phyloP scores from a whole-genome alignment of 1,284 basidiomycete genomes.

The Pterulicium gracile region DNA sequence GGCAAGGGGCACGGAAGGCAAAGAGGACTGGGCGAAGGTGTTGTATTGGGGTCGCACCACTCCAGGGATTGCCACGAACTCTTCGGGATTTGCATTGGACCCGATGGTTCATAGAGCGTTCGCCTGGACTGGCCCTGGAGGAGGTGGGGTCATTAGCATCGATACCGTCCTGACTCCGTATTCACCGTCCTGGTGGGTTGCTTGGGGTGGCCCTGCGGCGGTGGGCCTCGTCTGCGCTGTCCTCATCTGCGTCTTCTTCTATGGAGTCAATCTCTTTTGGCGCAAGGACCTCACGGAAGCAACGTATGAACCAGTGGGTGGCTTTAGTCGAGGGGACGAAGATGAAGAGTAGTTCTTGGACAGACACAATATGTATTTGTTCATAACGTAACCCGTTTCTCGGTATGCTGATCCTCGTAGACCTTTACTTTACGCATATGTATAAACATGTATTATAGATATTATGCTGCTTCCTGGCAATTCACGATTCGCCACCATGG shows the following conservation, averaged over 20 bases:
- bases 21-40: constrained; percentile 69
- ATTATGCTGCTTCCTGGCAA: no score
- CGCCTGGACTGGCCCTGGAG: constrained; percentile 20
- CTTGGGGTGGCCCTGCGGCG: constrained; percentile 52
- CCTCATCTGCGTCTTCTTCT: constrained; percentile 63
- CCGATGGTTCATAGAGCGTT: not conserved
- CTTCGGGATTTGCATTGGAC: constrained; percentile 14
- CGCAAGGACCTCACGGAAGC: constrained; percentile 64
- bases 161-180: constrained; percentile 82
- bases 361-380: no score
- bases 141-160: constrained; percentile 84
- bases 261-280: constrained; percentile 54
- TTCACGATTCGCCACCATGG: no score
- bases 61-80: constrained; percentile 22
- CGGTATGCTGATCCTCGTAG: no score
- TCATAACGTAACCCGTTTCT: no score
- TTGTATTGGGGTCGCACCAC: constrained; percentile 77
- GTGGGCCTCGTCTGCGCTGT: constrained; percentile 46
- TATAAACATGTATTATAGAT: constrained; percentile 2
- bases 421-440: no score
- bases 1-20: constrained; percentile 66
- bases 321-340: constrained; percentile 56
- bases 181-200: constrained; percentile 70
- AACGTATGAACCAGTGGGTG: constrained; percentile 77
- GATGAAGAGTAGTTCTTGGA: no score